These are phyloP conservation scores for Aciculosporium take DNA, from an alignment of 2,329 filamentous ascomycete genomes.

Conservation along the genomic window DNA sequence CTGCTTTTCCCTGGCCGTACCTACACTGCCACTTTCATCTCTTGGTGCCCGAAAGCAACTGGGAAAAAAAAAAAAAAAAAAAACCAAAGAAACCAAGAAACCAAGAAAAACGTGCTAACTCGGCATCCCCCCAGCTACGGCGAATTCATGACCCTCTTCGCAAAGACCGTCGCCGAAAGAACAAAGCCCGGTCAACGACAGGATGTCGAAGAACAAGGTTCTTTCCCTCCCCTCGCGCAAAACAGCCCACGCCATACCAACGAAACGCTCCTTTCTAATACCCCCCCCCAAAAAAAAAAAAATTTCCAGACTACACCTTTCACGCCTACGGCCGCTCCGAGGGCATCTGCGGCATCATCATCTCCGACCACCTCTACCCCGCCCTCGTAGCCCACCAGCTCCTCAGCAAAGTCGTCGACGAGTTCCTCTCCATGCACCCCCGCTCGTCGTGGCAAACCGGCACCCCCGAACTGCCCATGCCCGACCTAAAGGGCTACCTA, in stretches of 20 bases:
- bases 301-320: conserved; percentile 49
- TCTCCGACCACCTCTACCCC: conserved; percentile 63
- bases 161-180: conserved; percentile 75
- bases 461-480: conserved; percentile 44
- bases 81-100: too few relatives aligned
- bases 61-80: too few relatives aligned
- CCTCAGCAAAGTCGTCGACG: conserved; percentile 73
- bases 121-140: conserved; percentile 25
- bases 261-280: not conserved
- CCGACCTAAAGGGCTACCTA: conserved; percentile 65
- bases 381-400: conserved; percentile 72
- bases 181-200: conserved; percentile 70
- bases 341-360: conserved; percentile 63
- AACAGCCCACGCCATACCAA: too few relatives aligned
- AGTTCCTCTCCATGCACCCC: conserved; percentile 68
- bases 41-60: too few relatives aligned
- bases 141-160: conserved; percentile 70
- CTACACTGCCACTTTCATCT: too few relatives aligned
- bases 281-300: not conserved
- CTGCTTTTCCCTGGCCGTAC: too few relatives aligned
- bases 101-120: conserved; percentile 6
- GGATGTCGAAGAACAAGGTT: conserved; percentile 70
- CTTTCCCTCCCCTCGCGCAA: too few relatives aligned
- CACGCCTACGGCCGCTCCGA: conserved; percentile 65
- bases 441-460: conserved; percentile 49